Evolutionary conservation across 2,329 filamentous ascomycete genomes (phyloP).

Genomic region (Phialocephala sp.): DNA sequence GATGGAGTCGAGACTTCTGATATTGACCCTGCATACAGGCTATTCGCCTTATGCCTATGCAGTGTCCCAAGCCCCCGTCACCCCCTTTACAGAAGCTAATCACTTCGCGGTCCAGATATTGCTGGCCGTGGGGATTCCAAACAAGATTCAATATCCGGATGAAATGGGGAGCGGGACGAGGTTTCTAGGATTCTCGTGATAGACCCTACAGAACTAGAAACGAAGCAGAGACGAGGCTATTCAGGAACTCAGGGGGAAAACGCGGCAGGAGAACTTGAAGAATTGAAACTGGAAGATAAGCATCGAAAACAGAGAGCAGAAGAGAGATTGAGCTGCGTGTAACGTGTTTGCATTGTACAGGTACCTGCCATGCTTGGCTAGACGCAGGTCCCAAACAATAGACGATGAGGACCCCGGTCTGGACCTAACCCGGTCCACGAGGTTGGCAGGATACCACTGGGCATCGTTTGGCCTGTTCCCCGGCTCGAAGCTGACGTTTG

Average conservation of each 20-base stretch:
- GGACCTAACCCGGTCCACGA: background rate
- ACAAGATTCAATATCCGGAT: background rate
- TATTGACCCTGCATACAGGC: conserved; percentile 1
- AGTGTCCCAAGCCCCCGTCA: conserved; percentile 1
- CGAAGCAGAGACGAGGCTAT: conserved; percentile 4
- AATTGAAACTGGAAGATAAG: background rate
- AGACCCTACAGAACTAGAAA: background rate
- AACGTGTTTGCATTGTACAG: background rate
- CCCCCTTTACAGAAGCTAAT: background rate
- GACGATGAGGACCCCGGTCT: background rate
- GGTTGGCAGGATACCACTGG: background rate
- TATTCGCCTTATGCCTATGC: background rate
- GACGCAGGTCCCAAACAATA: conserved; percentile 3
- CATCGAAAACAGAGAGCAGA: conserved; percentile 1
- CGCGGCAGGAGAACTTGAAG: background rate
- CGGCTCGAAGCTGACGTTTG: background rate
- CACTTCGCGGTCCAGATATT: background rate
- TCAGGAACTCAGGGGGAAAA: conserved; percentile 1
- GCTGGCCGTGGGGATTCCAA: background rate
- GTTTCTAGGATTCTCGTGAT: background rate
- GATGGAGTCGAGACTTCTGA: background rate
- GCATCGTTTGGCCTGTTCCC: background rate
- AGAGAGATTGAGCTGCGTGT: background rate
- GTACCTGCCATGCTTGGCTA: background rate
- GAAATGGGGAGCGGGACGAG: background rate